Percentiles rank a stretch among this genome's conserved stretches.
These are phyloP conservation scores for Leccinum olivaceopallidum DNA, from an alignment of 768 basidiomycete species.

Conservation along the genomic window DNA sequence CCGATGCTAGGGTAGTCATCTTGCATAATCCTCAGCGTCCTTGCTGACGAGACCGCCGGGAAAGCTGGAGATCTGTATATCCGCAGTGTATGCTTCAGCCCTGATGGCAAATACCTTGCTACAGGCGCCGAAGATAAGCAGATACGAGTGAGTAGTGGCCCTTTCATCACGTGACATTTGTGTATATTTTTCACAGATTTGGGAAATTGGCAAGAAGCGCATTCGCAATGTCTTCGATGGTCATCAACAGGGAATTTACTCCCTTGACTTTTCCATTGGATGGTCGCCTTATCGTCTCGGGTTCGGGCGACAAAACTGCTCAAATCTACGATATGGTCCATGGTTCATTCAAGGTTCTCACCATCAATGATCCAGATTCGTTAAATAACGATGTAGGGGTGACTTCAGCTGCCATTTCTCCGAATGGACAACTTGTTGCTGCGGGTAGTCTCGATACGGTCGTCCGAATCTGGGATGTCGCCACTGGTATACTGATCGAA, in stretches of 20 bases:
- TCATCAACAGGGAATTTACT: constrained; percentile 92
- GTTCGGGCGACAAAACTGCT: constrained; percentile 75
- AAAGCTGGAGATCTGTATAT: constrained; percentile 87
- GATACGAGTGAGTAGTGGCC: constrained; percentile 66
- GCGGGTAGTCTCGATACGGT: constrained; percentile 75
- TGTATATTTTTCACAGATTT: constrained; percentile 58
- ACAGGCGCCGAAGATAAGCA: constrained; percentile 91
- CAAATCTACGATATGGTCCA: constrained; percentile 68
- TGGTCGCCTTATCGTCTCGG: constrained; percentile 84
- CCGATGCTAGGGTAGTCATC: constrained; percentile 9
- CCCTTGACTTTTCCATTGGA: constrained; percentile 87
- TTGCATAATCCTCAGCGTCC: constrained; percentile 47
- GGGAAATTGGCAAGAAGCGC: constrained; percentile 83
- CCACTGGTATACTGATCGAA: constrained; percentile 63
- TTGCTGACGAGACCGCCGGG: constrained; percentile 72
- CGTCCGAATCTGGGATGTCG: constrained; percentile 80
- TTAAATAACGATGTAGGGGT: constrained; percentile 63
- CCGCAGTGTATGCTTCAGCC: constrained; percentile 78
- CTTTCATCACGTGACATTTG: neutral
- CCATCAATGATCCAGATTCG: constrained; percentile 49
- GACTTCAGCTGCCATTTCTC: constrained; percentile 77
- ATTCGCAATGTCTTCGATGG: constrained; percentile 84
- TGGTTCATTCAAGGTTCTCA: constrained; percentile 35
- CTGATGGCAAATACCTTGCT: constrained; percentile 69
- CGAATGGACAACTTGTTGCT: constrained; percentile 65